phyloP scores from a whole-genome alignment of 2,329 filamentous ascomycete species.

The Furcasterigmium sp. region DNA sequence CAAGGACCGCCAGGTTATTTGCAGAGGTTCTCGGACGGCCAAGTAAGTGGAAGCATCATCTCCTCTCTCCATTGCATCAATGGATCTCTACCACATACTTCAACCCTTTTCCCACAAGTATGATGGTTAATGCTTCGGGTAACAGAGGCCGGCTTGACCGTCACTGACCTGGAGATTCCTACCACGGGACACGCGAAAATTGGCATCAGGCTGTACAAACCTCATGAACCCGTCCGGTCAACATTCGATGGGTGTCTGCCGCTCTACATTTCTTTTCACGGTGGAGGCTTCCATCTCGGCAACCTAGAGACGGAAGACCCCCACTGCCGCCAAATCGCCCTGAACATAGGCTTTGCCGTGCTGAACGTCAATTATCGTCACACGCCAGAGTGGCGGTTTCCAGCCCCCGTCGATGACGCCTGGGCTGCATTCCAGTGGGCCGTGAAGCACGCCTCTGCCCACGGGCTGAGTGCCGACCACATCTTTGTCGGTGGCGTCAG shows the following conservation, averaged over 20 bases:
- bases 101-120: too few species aligned
- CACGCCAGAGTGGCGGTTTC: slow-evolving; percentile 47
- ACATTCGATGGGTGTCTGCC: slow-evolving; percentile 37
- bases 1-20: not conserved
- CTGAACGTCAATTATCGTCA: slow-evolving; percentile 55
- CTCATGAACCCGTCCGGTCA: too few species aligned
- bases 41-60: too few species aligned
- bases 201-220: not conserved
- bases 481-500: slow-evolving; percentile 44
- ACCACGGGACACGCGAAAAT: not conserved
- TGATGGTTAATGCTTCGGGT: too few species aligned
- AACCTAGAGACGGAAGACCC: slow-evolving; percentile 47
- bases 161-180: not conserved
- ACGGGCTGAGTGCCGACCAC: slow-evolving; percentile 29
- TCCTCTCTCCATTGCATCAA: too few species aligned
- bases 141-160: not conserved
- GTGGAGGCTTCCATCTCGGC: slow-evolving; percentile 53
- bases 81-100: too few species aligned
- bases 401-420: slow-evolving; percentile 45
- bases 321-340: slow-evolving; percentile 28
- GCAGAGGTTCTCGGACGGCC: not conserved
- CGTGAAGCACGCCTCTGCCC: slow-evolving; percentile 18
- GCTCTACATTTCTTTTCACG: slow-evolving; percentile 47
- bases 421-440: slow-evolving; percentile 50
- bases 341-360: slow-evolving; percentile 32